Percentiles rank a stretch among this genome's conserved stretches.
These are phyloP conservation scores for Boletus barrowsii DNA, from an alignment of 768 basidiomycete genomes.

Conservation along the genomic window DNA sequence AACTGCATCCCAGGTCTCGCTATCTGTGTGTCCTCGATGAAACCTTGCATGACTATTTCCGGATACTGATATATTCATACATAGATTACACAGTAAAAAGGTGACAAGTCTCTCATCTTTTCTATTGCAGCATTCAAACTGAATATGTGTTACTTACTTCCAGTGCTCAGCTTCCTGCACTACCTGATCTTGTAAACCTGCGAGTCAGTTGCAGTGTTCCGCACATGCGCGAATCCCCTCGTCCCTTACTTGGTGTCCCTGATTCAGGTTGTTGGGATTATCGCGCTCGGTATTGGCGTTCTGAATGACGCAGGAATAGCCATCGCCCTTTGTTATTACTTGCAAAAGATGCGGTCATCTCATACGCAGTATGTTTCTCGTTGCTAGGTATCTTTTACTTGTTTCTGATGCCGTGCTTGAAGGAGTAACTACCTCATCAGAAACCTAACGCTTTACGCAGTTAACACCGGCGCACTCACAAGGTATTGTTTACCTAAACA, in stretches of 20 bases:
- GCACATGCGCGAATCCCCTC: not conserved
- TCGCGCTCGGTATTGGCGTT: slow-evolving; percentile 49
- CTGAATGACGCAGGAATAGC: slow-evolving; percentile 53
- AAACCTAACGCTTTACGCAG: slow-evolving; percentile 53
- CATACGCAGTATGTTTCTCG: slow-evolving; percentile 37
- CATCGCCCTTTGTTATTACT: slow-evolving; percentile 48
- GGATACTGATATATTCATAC: slow-evolving; percentile 16
- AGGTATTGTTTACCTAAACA: slow-evolving; percentile 35
- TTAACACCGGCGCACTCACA: slow-evolving; percentile 63
- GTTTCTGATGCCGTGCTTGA: slow-evolving; percentile 1
- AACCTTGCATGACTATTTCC: not conserved
- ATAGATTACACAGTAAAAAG: slow-evolving; percentile 44
- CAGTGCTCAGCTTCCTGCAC: slow-evolving; percentile 41
- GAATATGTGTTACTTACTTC: not conserved
- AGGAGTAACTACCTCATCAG: slow-evolving; percentile 58
- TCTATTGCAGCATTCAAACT: not conserved
- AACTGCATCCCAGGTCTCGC: slow-evolving; percentile 33
- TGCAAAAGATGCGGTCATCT: slow-evolving; percentile 52
- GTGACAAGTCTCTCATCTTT: slow-evolving; percentile 30
- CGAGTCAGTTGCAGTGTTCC: slow-evolving; percentile 34
- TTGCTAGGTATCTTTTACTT: not conserved
- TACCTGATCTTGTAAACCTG: slow-evolving; percentile 43
- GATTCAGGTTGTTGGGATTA: slow-evolving; percentile 42
- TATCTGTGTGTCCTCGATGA: slow-evolving; percentile 30
- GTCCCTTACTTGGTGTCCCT: not conserved